phyloP scores from a whole-genome alignment of 2,329 filamentous ascomycete genomes.

The Aureobasidium sp. region DNA sequence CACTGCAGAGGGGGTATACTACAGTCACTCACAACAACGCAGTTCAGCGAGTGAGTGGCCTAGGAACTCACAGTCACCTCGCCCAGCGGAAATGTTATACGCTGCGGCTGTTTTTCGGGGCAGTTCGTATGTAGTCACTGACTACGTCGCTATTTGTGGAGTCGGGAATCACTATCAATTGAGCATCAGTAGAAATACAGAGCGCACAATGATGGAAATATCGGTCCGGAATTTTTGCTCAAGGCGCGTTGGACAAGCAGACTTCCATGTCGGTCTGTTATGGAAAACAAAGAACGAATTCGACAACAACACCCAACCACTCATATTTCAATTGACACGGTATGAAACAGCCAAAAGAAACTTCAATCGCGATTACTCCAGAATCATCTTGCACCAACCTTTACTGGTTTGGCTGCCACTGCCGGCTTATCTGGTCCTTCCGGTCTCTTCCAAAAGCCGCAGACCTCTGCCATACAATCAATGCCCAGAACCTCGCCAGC shows the following conservation, averaged over 20 bases:
- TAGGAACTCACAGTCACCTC: conserved; percentile 6
- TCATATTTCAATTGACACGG: background rate
- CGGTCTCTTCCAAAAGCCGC: conserved; percentile 14
- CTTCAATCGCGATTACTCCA: background rate
- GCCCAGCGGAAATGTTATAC: conserved; percentile 11
- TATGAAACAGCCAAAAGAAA: background rate
- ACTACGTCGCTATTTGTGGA: conserved; percentile 9
- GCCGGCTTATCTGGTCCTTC: conserved; percentile 3
- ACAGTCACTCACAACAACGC: conserved; percentile 10
- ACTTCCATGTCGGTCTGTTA: background rate
- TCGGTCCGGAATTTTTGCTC: background rate
- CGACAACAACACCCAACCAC: background rate
- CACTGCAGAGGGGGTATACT: conserved; percentile 2
- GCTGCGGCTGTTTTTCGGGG: conserved; percentile 9
- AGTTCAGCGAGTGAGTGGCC: background rate
- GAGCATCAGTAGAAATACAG: background rate
- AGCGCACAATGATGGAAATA: background rate
- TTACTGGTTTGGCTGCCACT: background rate
- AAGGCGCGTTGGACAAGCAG: background rate
- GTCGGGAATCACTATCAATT: background rate
- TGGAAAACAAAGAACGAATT: background rate
- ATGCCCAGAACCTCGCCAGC: conserved; percentile 12
- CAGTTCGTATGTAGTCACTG: conserved; percentile 1
- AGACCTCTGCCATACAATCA: conserved; percentile 16
- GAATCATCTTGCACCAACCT: background rate